phyloP scores from a whole-genome alignment of 2,329 filamentous ascomycete species.

The Blastomyces silverae region DNA sequence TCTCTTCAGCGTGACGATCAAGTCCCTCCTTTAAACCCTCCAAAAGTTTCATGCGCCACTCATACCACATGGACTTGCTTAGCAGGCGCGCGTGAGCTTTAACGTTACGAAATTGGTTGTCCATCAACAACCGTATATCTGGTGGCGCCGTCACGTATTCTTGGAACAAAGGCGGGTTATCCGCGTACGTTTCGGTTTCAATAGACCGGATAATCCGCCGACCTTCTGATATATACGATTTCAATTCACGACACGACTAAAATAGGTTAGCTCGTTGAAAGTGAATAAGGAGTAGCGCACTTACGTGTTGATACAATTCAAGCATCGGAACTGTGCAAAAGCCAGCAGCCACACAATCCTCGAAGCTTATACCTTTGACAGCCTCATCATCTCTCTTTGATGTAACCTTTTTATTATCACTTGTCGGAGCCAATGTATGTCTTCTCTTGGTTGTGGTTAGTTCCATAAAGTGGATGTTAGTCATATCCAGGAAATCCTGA shows the following conservation, averaged over 20 bases:
- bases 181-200: slow-evolving; percentile 77
- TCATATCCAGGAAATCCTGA: slow-evolving; percentile 90
- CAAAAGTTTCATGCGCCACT: slow-evolving; percentile 87
- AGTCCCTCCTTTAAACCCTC: slow-evolving; percentile 77
- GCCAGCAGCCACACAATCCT: slow-evolving; percentile 77
- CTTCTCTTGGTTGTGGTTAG: slow-evolving; percentile 91
- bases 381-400: slow-evolving; percentile 27
- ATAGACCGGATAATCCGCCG: slow-evolving; percentile 84
- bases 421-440: slow-evolving; percentile 64
- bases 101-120: slow-evolving; percentile 95
- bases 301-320: slow-evolving; percentile 84
- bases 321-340: slow-evolving; percentile 89
- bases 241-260: slow-evolving; percentile 81
- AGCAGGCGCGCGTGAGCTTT: slow-evolving; percentile 84
- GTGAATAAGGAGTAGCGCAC: slow-evolving; percentile 26
- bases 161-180: slow-evolving; percentile 84
- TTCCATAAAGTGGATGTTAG: slow-evolving; percentile 97
- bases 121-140: slow-evolving; percentile 79
- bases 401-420: slow-evolving; percentile 33
- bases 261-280: slow-evolving; percentile 21
- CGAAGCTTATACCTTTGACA: slow-evolving; percentile 45
- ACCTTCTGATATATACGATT: slow-evolving; percentile 93
- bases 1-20: slow-evolving; percentile 64
- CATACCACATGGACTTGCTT: slow-evolving; percentile 97
- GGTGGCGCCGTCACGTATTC: slow-evolving; percentile 83